Conservation (phyloP, 192 early-diverging fungal species). For the Radiomyces spectabilis region DNA sequence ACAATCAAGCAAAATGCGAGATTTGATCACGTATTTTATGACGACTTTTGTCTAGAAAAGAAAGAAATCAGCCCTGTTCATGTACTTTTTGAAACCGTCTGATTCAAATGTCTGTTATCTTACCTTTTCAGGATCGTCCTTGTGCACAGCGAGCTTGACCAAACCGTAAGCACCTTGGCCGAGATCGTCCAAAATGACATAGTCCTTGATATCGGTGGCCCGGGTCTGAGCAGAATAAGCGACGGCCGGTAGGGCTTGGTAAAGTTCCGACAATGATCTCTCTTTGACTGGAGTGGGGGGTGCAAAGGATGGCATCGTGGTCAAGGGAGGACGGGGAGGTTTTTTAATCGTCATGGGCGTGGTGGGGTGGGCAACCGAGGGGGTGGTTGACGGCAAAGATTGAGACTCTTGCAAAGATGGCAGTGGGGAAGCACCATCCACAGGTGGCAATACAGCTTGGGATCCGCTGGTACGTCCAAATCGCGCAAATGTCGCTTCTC, state of each 20-base stretch:
- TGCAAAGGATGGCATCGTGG: neutral
- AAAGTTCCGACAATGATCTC: neutral
- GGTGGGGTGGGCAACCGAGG: no score
- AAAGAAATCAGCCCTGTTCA: slow-evolving; percentile 1
- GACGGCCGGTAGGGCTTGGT: neutral
- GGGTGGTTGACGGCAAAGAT: no score
- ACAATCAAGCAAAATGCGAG: slow-evolving; percentile 45
- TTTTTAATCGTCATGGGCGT: no score
- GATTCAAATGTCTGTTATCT: neutral
- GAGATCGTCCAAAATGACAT: slow-evolving; percentile 42
- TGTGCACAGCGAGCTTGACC: slow-evolving; percentile 48
- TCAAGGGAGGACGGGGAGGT: no score
- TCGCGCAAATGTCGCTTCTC: slow-evolving; percentile 19
- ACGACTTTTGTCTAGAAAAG: slow-evolving; percentile 35
- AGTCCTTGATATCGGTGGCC: slow-evolving; percentile 35
- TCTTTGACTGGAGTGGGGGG: neutral
- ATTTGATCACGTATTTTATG: slow-evolving; percentile 62
- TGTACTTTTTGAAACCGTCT: neutral
- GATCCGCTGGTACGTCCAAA: slow-evolving; percentile 7
- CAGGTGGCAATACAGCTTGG: no score
- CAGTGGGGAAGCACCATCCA: neutral
- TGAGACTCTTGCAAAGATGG: neutral
- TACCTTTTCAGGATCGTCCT: slow-evolving; percentile 37
- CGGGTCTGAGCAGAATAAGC: neutral
- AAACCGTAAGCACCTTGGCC: slow-evolving; percentile 65